phyloP scores from a whole-genome alignment of 495 filamentous ascomycete species.

The Entonaema liquescens region DNA sequence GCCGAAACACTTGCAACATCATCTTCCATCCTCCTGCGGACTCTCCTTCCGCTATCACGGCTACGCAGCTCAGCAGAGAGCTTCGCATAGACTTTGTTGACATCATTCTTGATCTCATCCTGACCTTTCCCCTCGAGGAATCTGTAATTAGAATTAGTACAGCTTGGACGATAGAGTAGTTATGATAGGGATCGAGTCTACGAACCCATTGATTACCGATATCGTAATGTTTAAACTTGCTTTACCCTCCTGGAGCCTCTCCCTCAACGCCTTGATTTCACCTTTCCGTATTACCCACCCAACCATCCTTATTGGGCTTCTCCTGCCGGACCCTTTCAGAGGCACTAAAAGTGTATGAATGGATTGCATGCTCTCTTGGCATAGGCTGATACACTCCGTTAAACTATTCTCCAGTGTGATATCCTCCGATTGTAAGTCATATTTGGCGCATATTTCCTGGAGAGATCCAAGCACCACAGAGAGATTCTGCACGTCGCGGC shows the following conservation, averaged over 20 bases:
- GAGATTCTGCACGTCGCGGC: constrained; percentile 33
- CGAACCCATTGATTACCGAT: constrained; percentile 27
- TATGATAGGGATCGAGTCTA: not conserved
- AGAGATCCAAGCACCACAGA: constrained; percentile 26
- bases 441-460: constrained; percentile 14
- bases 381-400: constrained; percentile 21
- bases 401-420: constrained; percentile 22
- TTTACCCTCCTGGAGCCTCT: constrained; percentile 33
- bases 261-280: constrained; percentile 18
- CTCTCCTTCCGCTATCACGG: constrained; percentile 14
- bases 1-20: constrained; percentile 38
- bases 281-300: constrained; percentile 31
- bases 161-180: not conserved
- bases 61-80: constrained; percentile 19
- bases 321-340: constrained; percentile 11
- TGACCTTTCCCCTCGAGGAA: constrained; percentile 35
- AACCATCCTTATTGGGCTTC: constrained; percentile 21
- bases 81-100: constrained; percentile 22
- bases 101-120: constrained; percentile 35
- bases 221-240: constrained; percentile 33
- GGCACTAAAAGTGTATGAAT: constrained; percentile 19
- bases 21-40: constrained; percentile 25
- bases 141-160: constrained; percentile 13
- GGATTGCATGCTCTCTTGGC: constrained; percentile 20
- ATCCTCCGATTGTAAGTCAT: constrained; percentile 22